Percentiles rank a stretch among this genome's conserved stretches.
phyloP scores from a whole-genome alignment of 2,329 filamentous ascomycete species.

The Ambrosiella beaveri region DNA sequence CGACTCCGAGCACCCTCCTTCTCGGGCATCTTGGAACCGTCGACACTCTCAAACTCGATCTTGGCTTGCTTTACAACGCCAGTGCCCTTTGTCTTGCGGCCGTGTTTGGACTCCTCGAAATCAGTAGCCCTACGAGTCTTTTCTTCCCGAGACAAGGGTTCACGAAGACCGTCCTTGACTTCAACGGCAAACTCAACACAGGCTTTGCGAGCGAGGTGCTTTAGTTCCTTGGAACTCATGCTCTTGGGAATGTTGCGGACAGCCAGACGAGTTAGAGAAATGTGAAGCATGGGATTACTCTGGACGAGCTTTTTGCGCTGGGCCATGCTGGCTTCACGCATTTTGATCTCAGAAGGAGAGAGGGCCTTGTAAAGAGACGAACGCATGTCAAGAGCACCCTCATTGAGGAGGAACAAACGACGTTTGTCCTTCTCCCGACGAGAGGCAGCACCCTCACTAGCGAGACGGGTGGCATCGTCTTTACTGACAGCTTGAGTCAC shows the following conservation, averaged over 20 bases:
- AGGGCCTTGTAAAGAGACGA: constrained; percentile 64
- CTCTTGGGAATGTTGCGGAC: constrained; percentile 79
- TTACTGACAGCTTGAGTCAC: constrained; percentile 74
- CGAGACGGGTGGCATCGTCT: constrained; percentile 58
- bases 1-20: constrained; percentile 66
- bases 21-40: constrained; percentile 72
- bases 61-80: constrained; percentile 84
- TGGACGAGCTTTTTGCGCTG: constrained; percentile 85
- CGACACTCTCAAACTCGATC: constrained; percentile 75
- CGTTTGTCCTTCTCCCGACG: constrained; percentile 72
- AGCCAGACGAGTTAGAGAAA: constrained; percentile 78
- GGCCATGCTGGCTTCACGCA: constrained; percentile 71
- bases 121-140: constrained; percentile 60
- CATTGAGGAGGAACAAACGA: constrained; percentile 68
- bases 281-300: constrained; percentile 71
- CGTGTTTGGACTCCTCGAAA: constrained; percentile 63
- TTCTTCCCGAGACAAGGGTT: constrained; percentile 80
- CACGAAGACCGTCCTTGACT: constrained; percentile 58
- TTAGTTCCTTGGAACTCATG: constrained; percentile 72
- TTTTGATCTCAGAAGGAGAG: constrained; percentile 61
- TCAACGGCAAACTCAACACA: constrained; percentile 87
- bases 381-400: constrained; percentile 65
- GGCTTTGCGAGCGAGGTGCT: constrained; percentile 78
- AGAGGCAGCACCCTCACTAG: constrained; percentile 46
- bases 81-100: constrained; percentile 66